Conservation (phyloP, 768 basidiomycete genomes). For the Fibroporia radiculosa region DNA sequence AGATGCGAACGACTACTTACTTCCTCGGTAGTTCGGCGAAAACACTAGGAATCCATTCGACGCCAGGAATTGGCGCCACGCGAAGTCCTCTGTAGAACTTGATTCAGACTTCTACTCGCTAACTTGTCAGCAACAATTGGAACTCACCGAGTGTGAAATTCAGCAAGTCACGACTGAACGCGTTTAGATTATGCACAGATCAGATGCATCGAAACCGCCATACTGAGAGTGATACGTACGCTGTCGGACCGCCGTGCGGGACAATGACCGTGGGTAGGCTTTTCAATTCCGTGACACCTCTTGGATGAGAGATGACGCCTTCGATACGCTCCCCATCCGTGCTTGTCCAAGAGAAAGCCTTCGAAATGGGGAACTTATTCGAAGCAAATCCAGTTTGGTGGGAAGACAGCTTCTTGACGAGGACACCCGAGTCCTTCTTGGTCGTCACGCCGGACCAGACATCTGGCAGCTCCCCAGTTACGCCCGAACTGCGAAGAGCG, state of each 20-base stretch:
- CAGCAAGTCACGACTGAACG: conserved; percentile 1
- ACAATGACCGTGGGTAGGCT: conserved; percentile 1
- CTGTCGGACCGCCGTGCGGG: background rate
- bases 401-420: background rate
- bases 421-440: background rate
- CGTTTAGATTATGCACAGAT: background rate
- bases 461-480: background rate
- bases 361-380: background rate
- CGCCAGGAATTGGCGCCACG: conserved; percentile 2
- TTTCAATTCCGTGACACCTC: background rate
- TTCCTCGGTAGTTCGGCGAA: conserved; percentile 4
- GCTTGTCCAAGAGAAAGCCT: background rate
- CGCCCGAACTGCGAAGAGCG: conserved; percentile 2
- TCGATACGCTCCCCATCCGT: conserved; percentile 1
- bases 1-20: background rate
- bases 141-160: background rate
- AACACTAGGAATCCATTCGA: conserved; percentile 1
- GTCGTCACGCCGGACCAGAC: background rate
- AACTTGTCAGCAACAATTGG: background rate
- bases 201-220: background rate
- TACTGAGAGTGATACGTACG: background rate
- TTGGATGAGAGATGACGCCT: background rate
- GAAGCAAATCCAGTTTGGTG: background rate
- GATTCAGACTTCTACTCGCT: background rate
- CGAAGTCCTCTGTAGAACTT: background rate